phyloP scores from a whole-genome alignment of 805 yeast species.

The Yamadazyma philogaea region DNA sequence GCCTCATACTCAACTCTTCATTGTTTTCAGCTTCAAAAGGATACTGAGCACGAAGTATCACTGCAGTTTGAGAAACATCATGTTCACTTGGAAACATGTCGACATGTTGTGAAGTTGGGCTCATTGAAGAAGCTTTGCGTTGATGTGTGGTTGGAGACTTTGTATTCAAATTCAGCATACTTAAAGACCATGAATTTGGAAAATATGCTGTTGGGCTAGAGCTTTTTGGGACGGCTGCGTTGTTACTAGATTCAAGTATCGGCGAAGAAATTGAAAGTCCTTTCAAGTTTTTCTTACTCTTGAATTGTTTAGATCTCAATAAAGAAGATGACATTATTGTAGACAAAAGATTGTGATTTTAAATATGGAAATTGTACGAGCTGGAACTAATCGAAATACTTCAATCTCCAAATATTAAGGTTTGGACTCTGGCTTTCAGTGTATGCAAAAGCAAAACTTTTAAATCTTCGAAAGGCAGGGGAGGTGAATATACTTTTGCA shows the following conservation, averaged over 20 bases:
- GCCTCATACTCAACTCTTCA: conserved; percentile 26
- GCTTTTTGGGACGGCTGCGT: conserved; percentile 6
- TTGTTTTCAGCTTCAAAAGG: conserved; percentile 26
- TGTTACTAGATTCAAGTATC: conserved; percentile 8
- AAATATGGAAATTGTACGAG: background rate
- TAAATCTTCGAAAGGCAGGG: no score
- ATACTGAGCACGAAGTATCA: conserved; percentile 31
- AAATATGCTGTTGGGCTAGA: conserved; percentile 8
- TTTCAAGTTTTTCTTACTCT: conserved; percentile 24
- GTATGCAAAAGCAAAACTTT: background rate
- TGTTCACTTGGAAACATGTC: background rate
- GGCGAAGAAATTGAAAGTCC: conserved; percentile 21
- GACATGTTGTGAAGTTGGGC: background rate
- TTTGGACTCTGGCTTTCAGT: background rate
- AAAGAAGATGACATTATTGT: conserved; percentile 6
- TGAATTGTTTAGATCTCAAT: conserved; percentile 12
- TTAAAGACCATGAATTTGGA: conserved; percentile 6
- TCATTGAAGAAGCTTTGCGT: conserved; percentile 4
- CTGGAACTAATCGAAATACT: background rate
- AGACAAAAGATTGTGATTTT: no score
- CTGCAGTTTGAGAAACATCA: background rate
- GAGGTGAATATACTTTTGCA: background rate
- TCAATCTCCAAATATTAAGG: background rate
- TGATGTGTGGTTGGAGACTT: background rate
- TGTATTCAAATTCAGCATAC: conserved; percentile 2